Conservation (phyloP, 108 stramenopile species). For the Cyclotella baltica region DNA sequence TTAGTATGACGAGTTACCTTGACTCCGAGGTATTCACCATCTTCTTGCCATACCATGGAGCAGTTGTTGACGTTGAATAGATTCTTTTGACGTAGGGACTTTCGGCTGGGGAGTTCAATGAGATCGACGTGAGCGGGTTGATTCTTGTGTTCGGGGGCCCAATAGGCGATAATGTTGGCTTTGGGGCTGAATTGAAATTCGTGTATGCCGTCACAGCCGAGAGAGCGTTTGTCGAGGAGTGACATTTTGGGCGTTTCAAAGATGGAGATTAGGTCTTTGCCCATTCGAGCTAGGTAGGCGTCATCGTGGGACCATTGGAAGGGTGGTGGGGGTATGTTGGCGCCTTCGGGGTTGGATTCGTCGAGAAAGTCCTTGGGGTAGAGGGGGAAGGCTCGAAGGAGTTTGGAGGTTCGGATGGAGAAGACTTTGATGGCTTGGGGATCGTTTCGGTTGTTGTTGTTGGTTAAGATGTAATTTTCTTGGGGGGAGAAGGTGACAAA, state of each 20-base stretch:
- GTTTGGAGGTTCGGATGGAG: constrained; percentile 84
- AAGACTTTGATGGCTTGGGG: constrained; percentile 90
- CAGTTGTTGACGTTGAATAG: constrained; percentile 94
- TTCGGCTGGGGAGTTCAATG: constrained; percentile 89
- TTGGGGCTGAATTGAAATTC: constrained; percentile 97
- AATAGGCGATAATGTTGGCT: constrained; percentile 92
- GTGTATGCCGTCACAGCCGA: constrained; percentile 88
- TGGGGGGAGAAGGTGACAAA: constrained; percentile 80
- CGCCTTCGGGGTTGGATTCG: constrained; percentile 28
- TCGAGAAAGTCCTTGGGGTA: constrained; percentile 68
- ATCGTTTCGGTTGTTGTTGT: constrained; percentile 79
- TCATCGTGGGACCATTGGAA: constrained; percentile 97
- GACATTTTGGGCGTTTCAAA: constrained; percentile 91
- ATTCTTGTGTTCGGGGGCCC: constrained; percentile 95
- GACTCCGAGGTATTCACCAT: constrained; percentile 94
- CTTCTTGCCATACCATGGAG: constrained; percentile 93
- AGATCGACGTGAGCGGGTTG: constrained; percentile 94
- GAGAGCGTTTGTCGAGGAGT: constrained; percentile 91
- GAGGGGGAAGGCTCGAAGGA: constrained; percentile 87
- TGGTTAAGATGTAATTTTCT: constrained; percentile 93
- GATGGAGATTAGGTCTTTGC: constrained; percentile 90
- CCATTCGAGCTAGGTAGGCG: constrained; percentile 94
- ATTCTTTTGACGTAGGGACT: constrained; percentile 95
- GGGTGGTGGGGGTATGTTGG: constrained; percentile 71
- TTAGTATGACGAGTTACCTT: constrained; percentile 95